Conservation (phyloP, 495 filamentous ascomycete genomes). For the Trypethelium eluteriae region DNA sequence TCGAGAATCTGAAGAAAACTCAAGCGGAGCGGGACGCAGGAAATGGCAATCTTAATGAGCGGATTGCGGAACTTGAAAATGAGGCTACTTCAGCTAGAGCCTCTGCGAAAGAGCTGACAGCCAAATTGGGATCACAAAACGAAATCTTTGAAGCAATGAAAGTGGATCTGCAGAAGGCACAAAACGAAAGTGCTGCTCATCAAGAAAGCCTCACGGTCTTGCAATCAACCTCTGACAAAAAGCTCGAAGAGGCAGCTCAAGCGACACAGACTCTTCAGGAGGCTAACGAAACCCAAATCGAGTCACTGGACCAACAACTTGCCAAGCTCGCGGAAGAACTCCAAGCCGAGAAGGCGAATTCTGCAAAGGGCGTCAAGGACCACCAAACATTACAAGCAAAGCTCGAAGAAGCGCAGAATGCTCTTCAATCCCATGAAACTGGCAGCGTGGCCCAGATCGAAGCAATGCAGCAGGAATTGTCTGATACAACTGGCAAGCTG, state of each 20-base stretch:
- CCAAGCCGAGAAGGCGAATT: background rate
- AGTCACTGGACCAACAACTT: background rate
- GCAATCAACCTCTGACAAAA: conserved; percentile 1
- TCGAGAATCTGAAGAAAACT: background rate
- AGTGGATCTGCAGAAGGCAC: conserved; percentile 1
- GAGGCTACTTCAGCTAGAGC: background rate
- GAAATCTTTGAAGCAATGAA: conserved; percentile 3
- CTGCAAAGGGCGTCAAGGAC: background rate
- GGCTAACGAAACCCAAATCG: background rate
- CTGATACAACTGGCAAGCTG: background rate
- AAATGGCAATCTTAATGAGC: background rate
- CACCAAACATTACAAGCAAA: background rate
- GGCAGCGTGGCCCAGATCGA: background rate
- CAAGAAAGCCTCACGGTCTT: background rate
- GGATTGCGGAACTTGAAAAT: conserved; percentile 3
- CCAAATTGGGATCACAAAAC: conserved; percentile 1
- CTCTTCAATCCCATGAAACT: background rate
- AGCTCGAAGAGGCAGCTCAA: conserved; percentile 11
- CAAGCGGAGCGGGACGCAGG: background rate
- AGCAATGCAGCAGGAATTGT: background rate
- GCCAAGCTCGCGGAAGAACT: background rate
- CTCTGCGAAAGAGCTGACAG: conserved; percentile 1
- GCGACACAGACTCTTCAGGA: conserved; percentile 4
- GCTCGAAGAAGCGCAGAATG: background rate
- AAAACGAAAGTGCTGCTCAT: background rate